Evolutionary conservation across 495 filamentous ascomycete genomes (phyloP).

Genomic region (Clohesyomyces aquaticus): DNA sequence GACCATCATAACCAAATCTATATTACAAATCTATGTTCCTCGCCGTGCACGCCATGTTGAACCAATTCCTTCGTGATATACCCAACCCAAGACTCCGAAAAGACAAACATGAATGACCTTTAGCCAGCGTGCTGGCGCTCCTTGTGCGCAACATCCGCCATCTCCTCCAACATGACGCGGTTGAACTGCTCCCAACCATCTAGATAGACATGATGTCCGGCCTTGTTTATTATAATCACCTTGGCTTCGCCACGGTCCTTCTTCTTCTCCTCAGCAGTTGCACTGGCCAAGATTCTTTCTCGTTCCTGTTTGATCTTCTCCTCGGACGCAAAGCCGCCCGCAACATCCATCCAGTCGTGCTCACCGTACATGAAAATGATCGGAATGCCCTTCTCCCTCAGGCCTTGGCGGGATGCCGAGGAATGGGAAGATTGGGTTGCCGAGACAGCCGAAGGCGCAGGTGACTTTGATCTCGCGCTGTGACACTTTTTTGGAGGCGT

Average conservation of each 20-base stretch:
- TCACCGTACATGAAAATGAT: slow-evolving; percentile 94
- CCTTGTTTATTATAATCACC: slow-evolving; percentile 78
- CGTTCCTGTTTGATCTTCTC: slow-evolving; percentile 76
- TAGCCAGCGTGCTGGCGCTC: not conserved
- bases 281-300: slow-evolving; percentile 58
- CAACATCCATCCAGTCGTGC: slow-evolving; percentile 97
- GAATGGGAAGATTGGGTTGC: slow-evolving; percentile 1
- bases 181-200: slow-evolving; percentile 94
- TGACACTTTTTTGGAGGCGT: slow-evolving; percentile 26
- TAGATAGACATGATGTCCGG: slow-evolving; percentile 92
- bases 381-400: slow-evolving; percentile 75
- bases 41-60: too few species aligned
- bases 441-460: slow-evolving; percentile 23
- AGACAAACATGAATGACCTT: too few species aligned
- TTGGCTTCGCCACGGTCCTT: slow-evolving; percentile 77
- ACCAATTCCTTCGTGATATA: not conserved
- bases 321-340: slow-evolving; percentile 78
- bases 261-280: slow-evolving; percentile 68
- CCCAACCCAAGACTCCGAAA: not conserved
- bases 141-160: slow-evolving; percentile 66
- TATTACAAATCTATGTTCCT: too few species aligned
- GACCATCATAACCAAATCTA: too few species aligned
- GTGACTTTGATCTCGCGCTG: slow-evolving; percentile 11
- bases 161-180: slow-evolving; percentile 69
- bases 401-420: slow-evolving; percentile 4